These are phyloP conservation scores for Arthrobotrys pseudoclavata DNA, from an alignment of 2,329 filamentous ascomycete species.

Conservation along the genomic window DNA sequence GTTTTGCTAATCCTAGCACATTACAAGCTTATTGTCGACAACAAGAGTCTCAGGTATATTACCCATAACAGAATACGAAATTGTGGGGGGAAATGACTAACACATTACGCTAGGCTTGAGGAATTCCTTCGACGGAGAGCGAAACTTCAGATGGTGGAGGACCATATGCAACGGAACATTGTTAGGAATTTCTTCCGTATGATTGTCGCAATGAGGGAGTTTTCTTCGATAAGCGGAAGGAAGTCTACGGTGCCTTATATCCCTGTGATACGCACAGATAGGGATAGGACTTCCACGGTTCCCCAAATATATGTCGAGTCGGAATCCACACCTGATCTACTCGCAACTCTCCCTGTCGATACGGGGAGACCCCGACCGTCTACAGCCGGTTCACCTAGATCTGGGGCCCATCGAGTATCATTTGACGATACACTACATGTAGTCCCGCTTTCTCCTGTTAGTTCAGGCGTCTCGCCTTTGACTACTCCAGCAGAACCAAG, in stretches of 20 bases:
- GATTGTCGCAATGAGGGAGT: slow-evolving; percentile 66
- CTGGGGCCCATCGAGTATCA: slow-evolving; percentile 32
- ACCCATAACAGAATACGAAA: slow-evolving; percentile 24
- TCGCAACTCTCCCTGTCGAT: slow-evolving; percentile 18
- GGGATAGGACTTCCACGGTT: slow-evolving; percentile 46
- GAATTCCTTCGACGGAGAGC: slow-evolving; percentile 93
- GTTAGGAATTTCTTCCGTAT: slow-evolving; percentile 98
- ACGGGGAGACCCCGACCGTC: slow-evolving; percentile 22
- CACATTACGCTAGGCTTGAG: slow-evolving; percentile 75
- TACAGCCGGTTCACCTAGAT: slow-evolving; percentile 38
- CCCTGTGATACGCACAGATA: slow-evolving; percentile 55
- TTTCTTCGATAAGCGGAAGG: slow-evolving; percentile 62
- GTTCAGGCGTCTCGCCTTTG: slow-evolving; percentile 60
- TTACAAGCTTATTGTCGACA: slow-evolving; percentile 98
- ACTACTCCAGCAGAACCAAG: slow-evolving; percentile 58
- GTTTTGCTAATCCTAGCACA: slow-evolving; percentile 96
- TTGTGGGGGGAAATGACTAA: slow-evolving; percentile 63
- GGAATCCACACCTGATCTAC: slow-evolving; percentile 53
- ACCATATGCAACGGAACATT: slow-evolving; percentile 89
- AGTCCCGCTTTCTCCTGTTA: slow-evolving; percentile 48
- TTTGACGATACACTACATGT: slow-evolving; percentile 47
- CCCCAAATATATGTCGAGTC: slow-evolving; percentile 59
- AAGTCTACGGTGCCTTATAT: slow-evolving; percentile 54
- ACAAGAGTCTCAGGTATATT: slow-evolving; percentile 85
- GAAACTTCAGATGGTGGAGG: slow-evolving; percentile 91